Evolutionary conservation across 2,329 filamentous ascomycete genomes (phyloP).

Genomic region (Fonsecaea multimorphosa): DNA sequence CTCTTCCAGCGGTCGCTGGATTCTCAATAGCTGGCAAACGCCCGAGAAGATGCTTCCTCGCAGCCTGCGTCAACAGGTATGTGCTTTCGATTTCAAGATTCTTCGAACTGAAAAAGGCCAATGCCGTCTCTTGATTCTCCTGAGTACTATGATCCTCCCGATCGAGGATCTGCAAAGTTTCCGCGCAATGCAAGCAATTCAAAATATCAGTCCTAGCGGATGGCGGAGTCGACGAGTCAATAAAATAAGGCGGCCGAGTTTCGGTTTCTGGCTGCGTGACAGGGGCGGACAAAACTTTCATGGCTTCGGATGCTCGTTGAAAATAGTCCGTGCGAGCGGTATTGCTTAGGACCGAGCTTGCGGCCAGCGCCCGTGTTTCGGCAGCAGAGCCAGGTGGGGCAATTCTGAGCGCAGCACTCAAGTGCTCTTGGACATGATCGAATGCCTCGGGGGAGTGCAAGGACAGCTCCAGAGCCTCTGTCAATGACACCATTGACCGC

Average conservation of each 20-base stretch:
- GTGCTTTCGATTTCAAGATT: conserved; percentile 41
- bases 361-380: conserved; percentile 63
- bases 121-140: conserved; percentile 39
- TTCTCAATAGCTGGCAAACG: conserved; percentile 26
- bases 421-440: conserved; percentile 57
- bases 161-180: conserved; percentile 61
- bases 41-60: conserved; percentile 35
- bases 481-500: conserved; percentile 79
- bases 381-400: conserved; percentile 81
- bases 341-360: conserved; percentile 65
- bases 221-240: conserved; percentile 60
- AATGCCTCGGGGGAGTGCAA: conserved; percentile 57
- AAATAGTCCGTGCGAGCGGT: conserved; percentile 46
- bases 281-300: conserved; percentile 58
- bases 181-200: conserved; percentile 64
- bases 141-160: conserved; percentile 39
- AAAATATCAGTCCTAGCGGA: conserved; percentile 60
- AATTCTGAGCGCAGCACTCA: conserved; percentile 72
- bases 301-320: conserved; percentile 54
- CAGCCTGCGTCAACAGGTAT: conserved; percentile 32
- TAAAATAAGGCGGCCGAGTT: conserved; percentile 49
- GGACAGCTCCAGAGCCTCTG: conserved; percentile 69
- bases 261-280: conserved; percentile 18
- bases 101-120: conserved; percentile 45
- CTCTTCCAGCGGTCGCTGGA: conserved; percentile 27